phyloP scores from a whole-genome alignment of 2,329 filamentous ascomycete species.

The Exophiala viscosa region DNA sequence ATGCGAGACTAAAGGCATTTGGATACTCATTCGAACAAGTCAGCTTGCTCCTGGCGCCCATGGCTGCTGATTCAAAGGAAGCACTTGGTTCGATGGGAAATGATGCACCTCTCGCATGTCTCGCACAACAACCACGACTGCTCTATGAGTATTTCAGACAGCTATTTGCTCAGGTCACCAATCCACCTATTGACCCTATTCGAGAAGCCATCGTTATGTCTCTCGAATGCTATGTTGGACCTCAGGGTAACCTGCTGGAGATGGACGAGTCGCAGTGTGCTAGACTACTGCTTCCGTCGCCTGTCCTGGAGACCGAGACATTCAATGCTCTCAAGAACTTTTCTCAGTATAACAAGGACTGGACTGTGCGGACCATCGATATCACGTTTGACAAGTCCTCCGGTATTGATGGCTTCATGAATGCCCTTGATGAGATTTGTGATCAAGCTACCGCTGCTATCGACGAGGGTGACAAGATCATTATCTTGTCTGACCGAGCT shows the following conservation, averaged over 20 bases:
- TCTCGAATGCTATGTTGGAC: constrained; percentile 90
- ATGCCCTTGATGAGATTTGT: constrained; percentile 84
- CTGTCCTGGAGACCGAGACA: constrained; percentile 82
- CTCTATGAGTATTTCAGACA: constrained; percentile 97
- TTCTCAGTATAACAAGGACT: constrained; percentile 65
- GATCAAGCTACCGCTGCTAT: constrained; percentile 79
- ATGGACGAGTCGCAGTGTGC: constrained; percentile 89
- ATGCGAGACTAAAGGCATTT: constrained; percentile 78
- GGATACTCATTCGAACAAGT: constrained; percentile 96
- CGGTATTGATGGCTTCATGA: constrained; percentile 78
- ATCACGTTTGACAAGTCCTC: constrained; percentile 87
- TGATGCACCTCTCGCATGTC: constrained; percentile 85
- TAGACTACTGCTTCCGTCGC: constrained; percentile 79
- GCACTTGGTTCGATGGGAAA: constrained; percentile 97
- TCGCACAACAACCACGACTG: constrained; percentile 83
- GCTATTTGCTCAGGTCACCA: constrained; percentile 96
- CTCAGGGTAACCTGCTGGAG: constrained; percentile 89
- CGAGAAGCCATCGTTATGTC: constrained; percentile 98
- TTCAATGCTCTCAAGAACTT: constrained; percentile 85
- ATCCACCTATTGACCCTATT: constrained; percentile 95
- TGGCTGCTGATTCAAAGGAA: constrained; percentile 97
- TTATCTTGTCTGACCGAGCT: constrained; percentile 84
- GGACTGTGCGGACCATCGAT: constrained; percentile 87
- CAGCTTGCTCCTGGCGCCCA: constrained; percentile 83
- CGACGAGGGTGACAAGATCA: constrained; percentile 75